Evolutionary conservation across 176 grass and related monocot species (phyloP).

Genomic region (Cenchrus fungigraminus): DNA sequence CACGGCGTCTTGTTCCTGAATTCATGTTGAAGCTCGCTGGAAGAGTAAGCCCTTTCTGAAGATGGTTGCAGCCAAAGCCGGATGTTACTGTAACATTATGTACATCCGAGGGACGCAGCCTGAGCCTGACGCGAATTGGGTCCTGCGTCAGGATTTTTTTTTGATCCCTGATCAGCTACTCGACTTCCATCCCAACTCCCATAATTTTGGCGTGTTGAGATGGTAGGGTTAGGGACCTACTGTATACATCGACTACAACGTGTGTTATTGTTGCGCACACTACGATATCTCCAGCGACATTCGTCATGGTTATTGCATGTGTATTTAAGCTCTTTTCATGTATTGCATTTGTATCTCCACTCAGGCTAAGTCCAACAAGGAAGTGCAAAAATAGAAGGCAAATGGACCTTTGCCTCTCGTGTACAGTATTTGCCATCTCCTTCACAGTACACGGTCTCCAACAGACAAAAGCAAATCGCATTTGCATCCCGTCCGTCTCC

Average conservation of each 20-base stretch:
- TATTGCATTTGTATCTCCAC: no score
- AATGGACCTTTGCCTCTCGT: no score
- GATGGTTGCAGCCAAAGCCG: background rate
- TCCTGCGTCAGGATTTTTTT: background rate
- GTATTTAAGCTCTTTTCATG: no score
- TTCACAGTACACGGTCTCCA: no score
- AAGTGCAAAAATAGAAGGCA: no score
- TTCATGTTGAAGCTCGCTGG: slow-evolving; percentile 79
- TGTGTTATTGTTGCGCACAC: background rate
- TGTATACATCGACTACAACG: background rate
- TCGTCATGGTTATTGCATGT: background rate
- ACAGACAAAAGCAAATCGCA: no score
- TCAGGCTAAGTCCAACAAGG: no score
- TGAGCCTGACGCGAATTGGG: background rate
- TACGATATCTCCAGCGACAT: background rate
- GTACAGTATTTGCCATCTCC: no score
- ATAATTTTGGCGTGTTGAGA: background rate
- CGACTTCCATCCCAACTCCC: no score
- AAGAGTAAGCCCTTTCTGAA: slow-evolving; percentile 89
- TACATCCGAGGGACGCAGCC: background rate
- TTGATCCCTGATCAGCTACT: background rate
- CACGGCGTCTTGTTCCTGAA: slow-evolving; percentile 91
- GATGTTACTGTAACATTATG: slow-evolving; percentile 16
- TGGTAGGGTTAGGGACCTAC: no score
- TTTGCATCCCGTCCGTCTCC: no score